Base-by-base conservation (phyloP, 768 basidiomycete genomes). In the Leccinum pellstonianum region DNA sequence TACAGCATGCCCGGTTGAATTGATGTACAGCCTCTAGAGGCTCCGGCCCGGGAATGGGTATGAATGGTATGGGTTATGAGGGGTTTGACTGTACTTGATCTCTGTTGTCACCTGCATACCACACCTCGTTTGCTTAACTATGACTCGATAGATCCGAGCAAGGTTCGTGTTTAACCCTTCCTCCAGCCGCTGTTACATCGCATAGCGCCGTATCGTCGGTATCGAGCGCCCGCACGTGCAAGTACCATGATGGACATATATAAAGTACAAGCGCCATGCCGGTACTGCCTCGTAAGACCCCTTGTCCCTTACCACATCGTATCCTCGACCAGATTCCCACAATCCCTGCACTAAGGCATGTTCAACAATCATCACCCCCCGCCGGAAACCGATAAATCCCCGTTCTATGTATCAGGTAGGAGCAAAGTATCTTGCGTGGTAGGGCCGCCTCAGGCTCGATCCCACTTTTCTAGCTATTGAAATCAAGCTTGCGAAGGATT, bases 401-500 rank as follows among this genome's bases (percentile, higher is more conserved):
- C 29, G 29, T 29, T 48, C 47, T 48, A 48, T 48, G 47, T 48
- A 15, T 48, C 47, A 48, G 47, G 47, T 48, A 23, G 5, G 47
- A 48, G 12, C 0, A 23, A 46, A 11, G 43, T 43, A 48, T 48
- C 47, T 48, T 48, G 23, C 14, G 14, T 7, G 9, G 15, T 27
- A 38, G 29, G 2, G 10, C 33, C 9, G 3, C 14, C 25, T 25
- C 23, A 23, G 23, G 23, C 27, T 27, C 10, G n/a, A 21, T 38
- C 25, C 25, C 15, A 5, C 43, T 19, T 46, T n/a, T 19, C 43
- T 12, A 46, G 43, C 8, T 0, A 46, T 46, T 19, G 43, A 21
- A 21, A 4, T 66, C 0, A 50, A 47, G 5, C 62, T 66, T 21
- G 62, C 58, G 10, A 57, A 11, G 21, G 41, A 37, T 29, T 66